These are phyloP conservation scores for Goniomonas avonlea DNA, from an alignment of 78 protist species.

Conservation along the genomic window DNA sequence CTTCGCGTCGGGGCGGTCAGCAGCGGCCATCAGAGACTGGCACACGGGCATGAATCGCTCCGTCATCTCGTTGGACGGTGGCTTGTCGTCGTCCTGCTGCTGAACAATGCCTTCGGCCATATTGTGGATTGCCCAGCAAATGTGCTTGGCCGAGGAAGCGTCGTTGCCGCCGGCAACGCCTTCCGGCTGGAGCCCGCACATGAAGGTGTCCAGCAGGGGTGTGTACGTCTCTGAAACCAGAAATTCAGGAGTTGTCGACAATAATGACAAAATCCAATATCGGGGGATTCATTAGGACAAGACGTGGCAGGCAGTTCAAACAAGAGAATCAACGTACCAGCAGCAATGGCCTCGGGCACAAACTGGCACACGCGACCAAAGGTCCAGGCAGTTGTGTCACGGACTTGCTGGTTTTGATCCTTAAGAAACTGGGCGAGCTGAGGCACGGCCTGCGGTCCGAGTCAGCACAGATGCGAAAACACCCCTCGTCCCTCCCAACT, in stretches of 20 bases:
- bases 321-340: neutral
- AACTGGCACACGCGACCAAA: conserved; percentile 65
- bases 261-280: conserved; percentile 22
- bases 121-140: conserved; percentile 64
- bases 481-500: conserved; percentile 26
- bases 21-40: neutral
- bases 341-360: neutral
- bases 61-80: neutral
- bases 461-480: neutral
- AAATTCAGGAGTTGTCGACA: neutral
- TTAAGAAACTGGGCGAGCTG: too few species aligned
- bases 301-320: neutral
- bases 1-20: conserved; percentile 53
- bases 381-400: conserved; percentile 78
- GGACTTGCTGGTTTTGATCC: too few species aligned
- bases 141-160: conserved; percentile 32
- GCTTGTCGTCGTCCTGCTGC: neutral
- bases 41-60: neutral
- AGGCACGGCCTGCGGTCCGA: neutral
- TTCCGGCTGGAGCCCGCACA: neutral
- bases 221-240: neutral
- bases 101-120: conserved; percentile 20
- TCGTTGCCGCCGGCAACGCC: neutral
- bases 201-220: too few species aligned
- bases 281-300: neutral